phyloP scores from a whole-genome alignment of 345 rosid species.

The Eucalyptus tenuipes region DNA sequence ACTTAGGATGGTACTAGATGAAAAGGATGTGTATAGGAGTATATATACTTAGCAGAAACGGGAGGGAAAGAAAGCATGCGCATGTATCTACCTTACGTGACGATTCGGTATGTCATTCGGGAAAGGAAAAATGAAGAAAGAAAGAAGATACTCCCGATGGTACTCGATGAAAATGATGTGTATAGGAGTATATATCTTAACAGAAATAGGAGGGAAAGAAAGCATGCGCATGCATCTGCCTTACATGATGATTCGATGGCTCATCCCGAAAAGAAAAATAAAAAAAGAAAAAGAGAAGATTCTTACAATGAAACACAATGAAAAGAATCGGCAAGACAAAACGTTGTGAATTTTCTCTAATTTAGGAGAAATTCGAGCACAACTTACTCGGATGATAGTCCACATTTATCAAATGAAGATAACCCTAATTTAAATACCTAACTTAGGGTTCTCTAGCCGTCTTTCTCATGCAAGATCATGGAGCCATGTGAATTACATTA shows the following conservation, averaged over 20 bases:
- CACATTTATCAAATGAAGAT: not conserved
- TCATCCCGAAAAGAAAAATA: fast-evolving
- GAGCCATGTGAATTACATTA: not conserved
- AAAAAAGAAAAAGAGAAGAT: too few relatives aligned
- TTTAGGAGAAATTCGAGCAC: not conserved
- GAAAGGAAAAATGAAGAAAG: not conserved
- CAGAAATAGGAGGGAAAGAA: not conserved
- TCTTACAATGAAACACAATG: not conserved
- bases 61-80: not conserved
- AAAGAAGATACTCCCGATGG: not conserved
- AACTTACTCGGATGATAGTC: fast-evolving
- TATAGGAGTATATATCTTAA: not conserved
- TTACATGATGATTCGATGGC: fast-evolving
- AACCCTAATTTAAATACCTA: not conserved
- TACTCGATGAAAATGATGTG: not conserved
- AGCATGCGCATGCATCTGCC: not conserved
- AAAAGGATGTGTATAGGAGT: not conserved
- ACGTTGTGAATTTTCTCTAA: not conserved
- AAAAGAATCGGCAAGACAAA: not conserved
- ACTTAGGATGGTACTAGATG: not conserved
- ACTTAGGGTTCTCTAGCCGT: not conserved
- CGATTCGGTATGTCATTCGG: fast-evolving
- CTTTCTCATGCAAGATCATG: not conserved
- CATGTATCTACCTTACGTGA: not conserved
- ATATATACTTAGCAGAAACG: not conserved